Base-by-base conservation (phyloP, 2,329 filamentous ascomycete genomes). In the Cordyceps tenuipes region DNA sequence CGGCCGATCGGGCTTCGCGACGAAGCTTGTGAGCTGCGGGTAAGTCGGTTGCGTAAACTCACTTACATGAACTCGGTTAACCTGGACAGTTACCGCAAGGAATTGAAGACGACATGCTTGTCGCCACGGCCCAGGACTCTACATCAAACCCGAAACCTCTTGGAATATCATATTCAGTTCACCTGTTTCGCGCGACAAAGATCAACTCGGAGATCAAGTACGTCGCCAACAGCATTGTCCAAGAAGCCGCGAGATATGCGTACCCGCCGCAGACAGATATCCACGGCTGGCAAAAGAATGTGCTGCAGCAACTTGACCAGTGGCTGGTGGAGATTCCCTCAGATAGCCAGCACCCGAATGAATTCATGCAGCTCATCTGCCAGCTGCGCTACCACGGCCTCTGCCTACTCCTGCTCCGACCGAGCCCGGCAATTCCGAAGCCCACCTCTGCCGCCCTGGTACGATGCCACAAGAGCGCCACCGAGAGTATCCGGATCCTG, bases 121-220 rank as follows among this genome's bases (percentile, higher is more conserved):
- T 70, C 13, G 48, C 55, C 0, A 0, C 54, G 0, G 34, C 46
- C 19, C 59, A 62, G 8, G 15, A 62, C 13, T 2, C 63, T 53
- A 6, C 29, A 6, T 2, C 64, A 63, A 9, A 52, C 6, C 47
- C 57, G 36, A 57, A 64, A 44, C 63, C 62, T 5, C 50, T 70
- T 67, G 5, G 70, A 69, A 75, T 79, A 64, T 66, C 71, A 0
- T 78, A 73, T 53, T 74, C 78, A 0, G 73, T 82, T 8, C 79
- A 81, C 53, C 66, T 82, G 0, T 82, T 82, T 65, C 73, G 68
- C 52, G 71, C 78, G 0, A 70, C 76, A 0, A 76, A 72, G 19
- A 69, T 82, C 6, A 83, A 82, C 60, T 82, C 81, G 0, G 80
- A 83, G 64, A 81, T 82, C n/a, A 82, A 82, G 67, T 82, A 82